Conservation (phyloP, 1,284 basidiomycete species). For the Heterobasidion occidentale region DNA sequence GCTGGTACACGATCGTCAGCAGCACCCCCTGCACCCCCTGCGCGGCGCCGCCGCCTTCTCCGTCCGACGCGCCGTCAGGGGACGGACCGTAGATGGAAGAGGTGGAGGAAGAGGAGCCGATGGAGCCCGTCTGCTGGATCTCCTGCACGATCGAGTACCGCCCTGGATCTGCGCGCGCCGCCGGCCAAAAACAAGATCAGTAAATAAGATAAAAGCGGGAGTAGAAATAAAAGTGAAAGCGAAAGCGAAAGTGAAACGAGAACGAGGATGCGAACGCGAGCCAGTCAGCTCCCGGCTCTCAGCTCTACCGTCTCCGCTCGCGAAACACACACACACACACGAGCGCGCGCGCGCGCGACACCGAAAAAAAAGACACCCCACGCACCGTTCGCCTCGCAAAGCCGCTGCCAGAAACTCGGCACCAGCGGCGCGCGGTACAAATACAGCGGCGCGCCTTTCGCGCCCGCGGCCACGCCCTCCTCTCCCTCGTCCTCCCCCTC, state of each 20-base stretch:
- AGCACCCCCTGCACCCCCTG: slow-evolving; percentile 6
- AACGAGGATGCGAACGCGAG: too few relatives aligned
- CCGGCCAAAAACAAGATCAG: slow-evolving; percentile 1
- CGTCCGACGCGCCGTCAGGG: too few relatives aligned
- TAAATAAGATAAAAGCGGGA: too few relatives aligned
- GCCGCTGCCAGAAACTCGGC: slow-evolving; percentile 50
- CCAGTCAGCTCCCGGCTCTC: too few relatives aligned
- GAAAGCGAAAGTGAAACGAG: too few relatives aligned
- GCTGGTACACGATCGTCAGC: slow-evolving; percentile 15
- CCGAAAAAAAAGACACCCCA: not conserved
- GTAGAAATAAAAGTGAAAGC: too few relatives aligned
- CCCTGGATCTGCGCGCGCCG: slow-evolving; percentile 39
- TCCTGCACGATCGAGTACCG: slow-evolving; percentile 48
- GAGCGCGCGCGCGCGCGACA: too few relatives aligned
- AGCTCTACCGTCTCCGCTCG: not conserved
- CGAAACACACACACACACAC: too few relatives aligned
- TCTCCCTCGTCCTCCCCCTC: slow-evolving; percentile 20
- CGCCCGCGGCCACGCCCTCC: slow-evolving; percentile 2
- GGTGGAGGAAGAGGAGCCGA: not conserved
- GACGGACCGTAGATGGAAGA: too few relatives aligned
- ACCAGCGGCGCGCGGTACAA: slow-evolving; percentile 52
- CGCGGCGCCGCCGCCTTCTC: not conserved
- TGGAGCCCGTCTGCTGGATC: slow-evolving; percentile 27
- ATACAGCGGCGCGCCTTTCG: slow-evolving; percentile 25
- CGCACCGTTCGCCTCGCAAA: slow-evolving; percentile 45